Conservation (phyloP, 31 red algal genomes). For the Odonthalia washingtoniensis region DNA sequence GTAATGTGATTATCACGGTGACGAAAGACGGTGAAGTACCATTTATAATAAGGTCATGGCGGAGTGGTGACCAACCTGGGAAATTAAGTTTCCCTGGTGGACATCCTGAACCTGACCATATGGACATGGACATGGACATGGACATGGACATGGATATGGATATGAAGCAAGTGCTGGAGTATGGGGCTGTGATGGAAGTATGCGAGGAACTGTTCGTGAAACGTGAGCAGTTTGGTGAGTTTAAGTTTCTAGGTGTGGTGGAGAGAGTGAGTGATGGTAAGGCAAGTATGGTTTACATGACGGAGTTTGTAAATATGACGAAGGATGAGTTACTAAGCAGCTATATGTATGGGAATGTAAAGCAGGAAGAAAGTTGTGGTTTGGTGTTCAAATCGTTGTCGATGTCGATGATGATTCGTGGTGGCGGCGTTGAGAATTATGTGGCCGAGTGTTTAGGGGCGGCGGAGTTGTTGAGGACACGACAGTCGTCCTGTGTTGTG, state of each 20-base stretch:
- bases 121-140: background rate
- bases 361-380: background rate
- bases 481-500: no score
- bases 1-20: constrained; percentile 50
- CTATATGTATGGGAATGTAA: background rate
- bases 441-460: no score
- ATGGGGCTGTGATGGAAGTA: constrained; percentile 38
- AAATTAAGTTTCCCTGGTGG: constrained; percentile 57
- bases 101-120: constrained; percentile 59
- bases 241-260: constrained; percentile 55
- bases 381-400: no score
- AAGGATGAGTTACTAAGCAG: background rate
- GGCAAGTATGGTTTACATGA: constrained; percentile 33
- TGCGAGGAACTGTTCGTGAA: constrained; percentile 63
- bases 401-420: no score
- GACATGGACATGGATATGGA: background rate
- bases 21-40: constrained; percentile 41
- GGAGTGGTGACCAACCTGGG: constrained; percentile 33
- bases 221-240: constrained; percentile 27
- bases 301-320: background rate
- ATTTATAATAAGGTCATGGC: constrained; percentile 30
- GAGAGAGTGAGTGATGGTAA: constrained; percentile 47
- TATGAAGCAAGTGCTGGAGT: constrained; percentile 30
- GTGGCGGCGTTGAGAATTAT: no score
- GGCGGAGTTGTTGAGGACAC: no score